Base-by-base conservation (phyloP, 345 rosid genomes). In the Hibiscus mutabilis region DNA sequence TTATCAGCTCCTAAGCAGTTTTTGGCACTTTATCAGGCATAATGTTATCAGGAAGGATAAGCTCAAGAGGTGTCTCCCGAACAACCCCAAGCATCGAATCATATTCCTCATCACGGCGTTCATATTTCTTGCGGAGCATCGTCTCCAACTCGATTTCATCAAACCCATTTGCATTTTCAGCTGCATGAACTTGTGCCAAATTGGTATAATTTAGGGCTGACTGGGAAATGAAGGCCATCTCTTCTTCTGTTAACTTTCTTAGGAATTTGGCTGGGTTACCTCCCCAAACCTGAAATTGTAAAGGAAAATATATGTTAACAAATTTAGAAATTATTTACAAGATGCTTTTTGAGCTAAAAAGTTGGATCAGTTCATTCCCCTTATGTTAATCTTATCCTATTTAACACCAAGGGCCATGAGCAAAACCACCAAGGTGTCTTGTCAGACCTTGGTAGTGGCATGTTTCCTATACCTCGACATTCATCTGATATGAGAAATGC, bases 191-290 rank as follows among this genome's bases (percentile, higher is more conserved):
- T 74, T 82, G 88, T 6, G 95, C 95, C 72, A 92, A 82, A 65
- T 85, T 86, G 75, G 87, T 78, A 78, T 87, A 87, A 53, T 92
- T 91, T 35, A 74, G 52, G 67, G 93, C 91, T 1, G 91, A 90
- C 70, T 86, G 82, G 19, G 91, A 84, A 79, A 92, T 87, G 73
- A 92, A 90, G 58, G 87, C 84, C 78, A 79, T 82, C 85, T 92
- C 98, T 79, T 86, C 91, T 70, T 92, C 96, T 3, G 92, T 86
- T 56, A 92, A 85, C 83, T 90, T 90, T 75, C 98, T 84, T 75
- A 90, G 66, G 77, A 92, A 90, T 81, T 60, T 85, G 55, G 96
- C 98, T 25, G 98, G 98, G 76, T 86, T 92, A 27, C 98, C 98
- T 79, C 91, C 98, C 98, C 96, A 92, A 18, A 92, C 89, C 98